A percentile compares a stretch with the other conserved stretches of the same genome.
phyloP scores from a whole-genome alignment of 495 filamentous ascomycete genomes.

The Annulohypoxylon maeteangense region DNA sequence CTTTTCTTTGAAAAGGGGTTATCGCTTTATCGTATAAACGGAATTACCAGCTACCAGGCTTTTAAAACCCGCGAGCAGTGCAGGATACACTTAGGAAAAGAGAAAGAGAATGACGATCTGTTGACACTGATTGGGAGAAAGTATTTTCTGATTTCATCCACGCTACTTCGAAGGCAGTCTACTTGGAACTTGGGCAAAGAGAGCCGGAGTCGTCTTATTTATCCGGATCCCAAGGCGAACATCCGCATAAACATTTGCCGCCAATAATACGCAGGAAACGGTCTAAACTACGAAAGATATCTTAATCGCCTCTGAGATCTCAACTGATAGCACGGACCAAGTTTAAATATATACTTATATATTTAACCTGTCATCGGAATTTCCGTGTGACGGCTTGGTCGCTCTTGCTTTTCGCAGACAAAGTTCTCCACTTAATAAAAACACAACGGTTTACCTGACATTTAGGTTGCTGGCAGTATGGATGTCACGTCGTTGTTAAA shows the following conservation, averaged over 20 bases:
- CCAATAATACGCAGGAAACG: not conserved
- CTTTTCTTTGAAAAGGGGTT: not conserved
- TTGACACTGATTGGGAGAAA: not conserved
- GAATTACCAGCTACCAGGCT: not conserved
- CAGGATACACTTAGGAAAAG: constrained; percentile 7
- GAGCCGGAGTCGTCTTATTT: not conserved
- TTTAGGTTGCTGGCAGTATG: constrained; percentile 33
- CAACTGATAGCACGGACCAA: not conserved
- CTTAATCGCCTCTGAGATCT: not conserved
- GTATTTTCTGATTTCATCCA: constrained; percentile 12
- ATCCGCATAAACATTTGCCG: not conserved
- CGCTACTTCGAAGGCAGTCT: not conserved
- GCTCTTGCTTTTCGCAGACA: not conserved
- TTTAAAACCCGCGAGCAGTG: not conserved
- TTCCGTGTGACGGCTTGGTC: not conserved
- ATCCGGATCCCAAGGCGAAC: not conserved
- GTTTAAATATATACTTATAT: not conserved
- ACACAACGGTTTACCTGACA: not conserved
- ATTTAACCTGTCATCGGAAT: not conserved
- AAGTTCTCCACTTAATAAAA: not conserved
- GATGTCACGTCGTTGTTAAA: constrained; percentile 53
- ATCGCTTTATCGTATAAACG: not conserved
- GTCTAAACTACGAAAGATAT: not conserved
- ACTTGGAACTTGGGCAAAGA: not conserved
- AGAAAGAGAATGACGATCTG: not conserved